Evolutionary conservation across 495 filamentous ascomycete genomes (phyloP).

Genomic region (Sordaria brevicollis): DNA sequence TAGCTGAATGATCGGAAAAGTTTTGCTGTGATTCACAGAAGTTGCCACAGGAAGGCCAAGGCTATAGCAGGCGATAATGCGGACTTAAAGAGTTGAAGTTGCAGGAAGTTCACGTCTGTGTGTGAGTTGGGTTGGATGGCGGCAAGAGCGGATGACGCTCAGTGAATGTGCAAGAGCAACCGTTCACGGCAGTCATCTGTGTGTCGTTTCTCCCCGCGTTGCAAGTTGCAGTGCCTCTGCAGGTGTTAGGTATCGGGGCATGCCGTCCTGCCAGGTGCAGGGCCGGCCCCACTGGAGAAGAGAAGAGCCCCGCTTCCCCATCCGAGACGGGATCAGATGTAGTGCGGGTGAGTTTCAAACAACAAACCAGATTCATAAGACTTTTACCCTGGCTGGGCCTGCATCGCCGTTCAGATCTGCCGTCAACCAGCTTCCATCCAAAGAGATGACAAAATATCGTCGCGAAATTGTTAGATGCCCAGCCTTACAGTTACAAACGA

Average conservation of each 20-base stretch:
- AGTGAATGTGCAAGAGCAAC: background rate
- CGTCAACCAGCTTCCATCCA: background rate
- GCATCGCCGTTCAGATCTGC: background rate
- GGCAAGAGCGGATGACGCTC: background rate
- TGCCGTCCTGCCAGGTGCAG: background rate
- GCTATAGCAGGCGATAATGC: background rate
- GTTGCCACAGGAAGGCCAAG: background rate
- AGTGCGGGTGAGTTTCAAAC: background rate
- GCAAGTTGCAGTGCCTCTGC: background rate
- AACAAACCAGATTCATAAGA: background rate
- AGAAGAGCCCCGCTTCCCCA: too few species aligned
- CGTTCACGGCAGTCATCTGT: background rate
- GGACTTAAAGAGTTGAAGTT: background rate
- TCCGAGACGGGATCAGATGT: background rate
- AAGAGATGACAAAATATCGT: background rate
- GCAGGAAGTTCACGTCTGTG: background rate
- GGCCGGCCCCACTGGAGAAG: background rate
- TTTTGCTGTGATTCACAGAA: background rate
- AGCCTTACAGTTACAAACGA: background rate
- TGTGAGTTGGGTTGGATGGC: background rate
- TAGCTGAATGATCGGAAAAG: background rate
- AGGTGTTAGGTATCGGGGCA: background rate
- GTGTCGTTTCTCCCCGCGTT: background rate
- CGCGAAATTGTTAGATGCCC: too few species aligned
- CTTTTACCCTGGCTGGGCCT: too few species aligned